A percentile compares a stretch with the other conserved stretches of the same genome.
These are phyloP conservation scores for Parietaria judaica DNA, from an alignment of 306 rosid genomes.

Conservation along the genomic window DNA sequence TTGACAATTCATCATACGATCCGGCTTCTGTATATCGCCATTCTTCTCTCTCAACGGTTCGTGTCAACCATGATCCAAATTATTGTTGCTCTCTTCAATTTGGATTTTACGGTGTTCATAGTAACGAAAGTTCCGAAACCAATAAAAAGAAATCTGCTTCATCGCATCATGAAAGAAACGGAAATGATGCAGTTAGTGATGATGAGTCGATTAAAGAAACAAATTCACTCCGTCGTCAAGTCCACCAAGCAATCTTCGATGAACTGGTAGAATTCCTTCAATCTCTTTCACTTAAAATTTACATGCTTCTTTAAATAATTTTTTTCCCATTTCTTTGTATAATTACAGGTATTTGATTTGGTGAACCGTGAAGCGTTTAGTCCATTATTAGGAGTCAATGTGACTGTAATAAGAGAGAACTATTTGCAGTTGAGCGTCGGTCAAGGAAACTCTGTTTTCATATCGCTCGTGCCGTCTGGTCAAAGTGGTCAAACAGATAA, in stretches of 20 bases:
- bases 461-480: conserved; percentile 54
- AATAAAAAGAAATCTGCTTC: conserved; percentile 25
- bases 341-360: conserved; percentile 74
- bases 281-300: not conserved
- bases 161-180: conserved; percentile 35
- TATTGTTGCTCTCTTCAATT: conserved; percentile 61
- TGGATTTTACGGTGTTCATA: conserved; percentile 46
- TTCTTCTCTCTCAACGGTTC: conserved; percentile 52
- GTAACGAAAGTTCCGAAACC: conserved; percentile 32
- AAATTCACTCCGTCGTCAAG: conserved; percentile 66
- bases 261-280: conserved; percentile 46
- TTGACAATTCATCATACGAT: conserved; percentile 64
- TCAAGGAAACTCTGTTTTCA: conserved; percentile 66
- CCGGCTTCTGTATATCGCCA: conserved; percentile 51
- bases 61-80: conserved; percentile 70
- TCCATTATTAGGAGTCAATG: conserved; percentile 60
- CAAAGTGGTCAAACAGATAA: conserved; percentile 42
- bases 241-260: conserved; percentile 67
- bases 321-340: conserved; percentile 19
- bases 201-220: conserved; percentile 68
- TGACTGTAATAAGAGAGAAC: conserved; percentile 84
- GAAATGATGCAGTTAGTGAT: conserved; percentile 42
- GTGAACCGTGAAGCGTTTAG: conserved; percentile 84
- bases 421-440: conserved; percentile 70
- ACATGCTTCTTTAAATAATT: conserved; percentile 14